These are phyloP conservation scores for Xylariaceae sp. DNA, from an alignment of 2,329 filamentous ascomycete species.

Conservation along the genomic window DNA sequence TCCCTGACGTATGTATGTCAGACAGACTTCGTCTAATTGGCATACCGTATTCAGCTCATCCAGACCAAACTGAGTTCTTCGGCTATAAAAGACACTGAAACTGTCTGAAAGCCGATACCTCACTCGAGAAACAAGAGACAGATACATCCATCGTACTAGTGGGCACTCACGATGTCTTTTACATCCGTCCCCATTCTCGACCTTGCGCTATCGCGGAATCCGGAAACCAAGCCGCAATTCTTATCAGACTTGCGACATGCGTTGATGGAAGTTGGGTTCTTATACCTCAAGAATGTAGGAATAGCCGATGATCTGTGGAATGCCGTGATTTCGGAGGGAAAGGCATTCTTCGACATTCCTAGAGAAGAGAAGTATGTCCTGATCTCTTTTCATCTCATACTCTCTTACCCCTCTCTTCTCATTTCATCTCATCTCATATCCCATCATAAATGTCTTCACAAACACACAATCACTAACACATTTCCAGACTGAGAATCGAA, in stretches of 20 bases:
- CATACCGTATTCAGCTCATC: too few relatives aligned
- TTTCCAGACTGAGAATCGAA: conserved; percentile 59
- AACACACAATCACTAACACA: not conserved
- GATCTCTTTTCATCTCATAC: not conserved
- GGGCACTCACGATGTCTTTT: conserved; percentile 56
- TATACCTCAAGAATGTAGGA: conserved; percentile 79
- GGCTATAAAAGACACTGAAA: too few relatives aligned
- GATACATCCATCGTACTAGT: too few relatives aligned
- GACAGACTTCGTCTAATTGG: too few relatives aligned
- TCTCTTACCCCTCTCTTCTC: not conserved
- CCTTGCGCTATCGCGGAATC: conserved; percentile 60
- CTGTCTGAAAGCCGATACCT: too few relatives aligned
- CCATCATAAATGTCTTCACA: too few relatives aligned
- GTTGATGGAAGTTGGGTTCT: conserved; percentile 80
- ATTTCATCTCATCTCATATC: not conserved
- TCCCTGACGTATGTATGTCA: too few relatives aligned
- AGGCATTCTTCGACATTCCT: conserved; percentile 73
- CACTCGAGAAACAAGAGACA: too few relatives aligned
- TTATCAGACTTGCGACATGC: conserved; percentile 68
- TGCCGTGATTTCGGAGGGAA: conserved; percentile 63
- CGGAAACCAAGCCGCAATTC: conserved; percentile 67
- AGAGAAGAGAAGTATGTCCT: conserved; percentile 64
- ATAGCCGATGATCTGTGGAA: conserved; percentile 63
- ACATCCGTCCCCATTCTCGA: conserved; percentile 74
- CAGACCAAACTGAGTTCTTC: too few relatives aligned